Conservation (phyloP, 352 stramenopile genomes). For the Phytopythium cucurbitacearum region DNA sequence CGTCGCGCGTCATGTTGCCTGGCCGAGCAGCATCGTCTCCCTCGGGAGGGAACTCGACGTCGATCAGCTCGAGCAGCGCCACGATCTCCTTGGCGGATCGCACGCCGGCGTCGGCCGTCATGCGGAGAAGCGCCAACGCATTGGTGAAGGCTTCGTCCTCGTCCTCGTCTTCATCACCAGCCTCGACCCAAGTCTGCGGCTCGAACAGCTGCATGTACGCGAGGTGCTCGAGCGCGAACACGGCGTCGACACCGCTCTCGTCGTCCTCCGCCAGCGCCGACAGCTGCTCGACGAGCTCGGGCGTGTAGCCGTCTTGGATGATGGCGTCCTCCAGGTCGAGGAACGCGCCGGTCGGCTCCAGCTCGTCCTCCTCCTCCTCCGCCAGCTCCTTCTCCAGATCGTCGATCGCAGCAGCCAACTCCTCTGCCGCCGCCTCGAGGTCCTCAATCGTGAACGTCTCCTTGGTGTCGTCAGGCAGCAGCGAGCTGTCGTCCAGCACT, state of each 20-base stretch:
- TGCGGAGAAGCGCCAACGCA: slow-evolving; percentile 37
- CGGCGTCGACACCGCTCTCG: slow-evolving; percentile 28
- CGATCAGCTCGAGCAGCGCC: slow-evolving; percentile 55
- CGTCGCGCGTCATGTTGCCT: slow-evolving; percentile 9
- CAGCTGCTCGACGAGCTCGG: slow-evolving; percentile 33
- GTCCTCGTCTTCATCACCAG: background rate
- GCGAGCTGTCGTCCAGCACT: background rate
- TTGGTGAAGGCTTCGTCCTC: slow-evolving; percentile 29
- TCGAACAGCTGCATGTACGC: slow-evolving; percentile 68
- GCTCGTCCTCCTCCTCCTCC: slow-evolving; percentile 4
- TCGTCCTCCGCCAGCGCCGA: slow-evolving; percentile 17
- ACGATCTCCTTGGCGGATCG: slow-evolving; percentile 33
- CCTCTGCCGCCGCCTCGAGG: background rate
- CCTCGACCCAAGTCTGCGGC: slow-evolving; percentile 8
- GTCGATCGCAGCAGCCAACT: background rate
- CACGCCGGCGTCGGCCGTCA: slow-evolving; percentile 39
- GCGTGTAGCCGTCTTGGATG: slow-evolving; percentile 32
- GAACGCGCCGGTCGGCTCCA: slow-evolving; percentile 43
- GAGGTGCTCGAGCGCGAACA: slow-evolving; percentile 45
- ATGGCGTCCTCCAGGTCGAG: slow-evolving; percentile 48
- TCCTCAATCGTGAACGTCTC: too few species aligned
- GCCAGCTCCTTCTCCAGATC: background rate
- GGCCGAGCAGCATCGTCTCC: slow-evolving; percentile 17
- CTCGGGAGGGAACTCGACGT: slow-evolving; percentile 21
- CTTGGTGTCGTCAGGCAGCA: too few species aligned